Evolutionary conservation across 345 rosid species (phyloP).

Genomic region (Eucalyptus pauciflora): DNA sequence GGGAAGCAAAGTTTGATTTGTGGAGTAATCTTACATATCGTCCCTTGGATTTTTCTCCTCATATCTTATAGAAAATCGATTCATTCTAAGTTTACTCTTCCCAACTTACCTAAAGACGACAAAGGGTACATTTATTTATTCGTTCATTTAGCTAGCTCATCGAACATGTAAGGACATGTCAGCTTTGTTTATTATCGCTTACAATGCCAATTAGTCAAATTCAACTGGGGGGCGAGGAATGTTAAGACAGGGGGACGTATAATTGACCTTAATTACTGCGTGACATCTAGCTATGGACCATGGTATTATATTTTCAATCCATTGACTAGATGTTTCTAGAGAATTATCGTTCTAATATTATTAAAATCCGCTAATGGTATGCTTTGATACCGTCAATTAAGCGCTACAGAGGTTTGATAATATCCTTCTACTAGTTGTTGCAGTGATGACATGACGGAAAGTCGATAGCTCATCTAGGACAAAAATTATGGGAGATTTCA

Average conservation of each 20-base stretch:
- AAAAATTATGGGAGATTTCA: neutral
- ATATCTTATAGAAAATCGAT: neutral
- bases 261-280: neutral
- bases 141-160: neutral
- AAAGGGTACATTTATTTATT: neutral
- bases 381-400: neutral
- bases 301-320: neutral
- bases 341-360: neutral
- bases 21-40: neutral
- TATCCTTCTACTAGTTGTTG: neutral
- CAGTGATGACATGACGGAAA: fast-evolving
- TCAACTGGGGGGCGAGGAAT: neutral
- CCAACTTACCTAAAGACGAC: neutral
- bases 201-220: neutral
- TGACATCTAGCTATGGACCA: neutral
- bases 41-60: neutral
- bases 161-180: neutral
- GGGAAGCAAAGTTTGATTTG: neutral
- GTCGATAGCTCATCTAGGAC: neutral
- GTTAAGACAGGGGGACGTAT: neutral
- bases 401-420: neutral
- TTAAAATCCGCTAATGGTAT: neutral
- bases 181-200: neutral
- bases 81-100: neutral
- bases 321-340: neutral